phyloP scores from a whole-genome alignment of 2,329 filamentous ascomycete species.

The Kalmusia sp. region DNA sequence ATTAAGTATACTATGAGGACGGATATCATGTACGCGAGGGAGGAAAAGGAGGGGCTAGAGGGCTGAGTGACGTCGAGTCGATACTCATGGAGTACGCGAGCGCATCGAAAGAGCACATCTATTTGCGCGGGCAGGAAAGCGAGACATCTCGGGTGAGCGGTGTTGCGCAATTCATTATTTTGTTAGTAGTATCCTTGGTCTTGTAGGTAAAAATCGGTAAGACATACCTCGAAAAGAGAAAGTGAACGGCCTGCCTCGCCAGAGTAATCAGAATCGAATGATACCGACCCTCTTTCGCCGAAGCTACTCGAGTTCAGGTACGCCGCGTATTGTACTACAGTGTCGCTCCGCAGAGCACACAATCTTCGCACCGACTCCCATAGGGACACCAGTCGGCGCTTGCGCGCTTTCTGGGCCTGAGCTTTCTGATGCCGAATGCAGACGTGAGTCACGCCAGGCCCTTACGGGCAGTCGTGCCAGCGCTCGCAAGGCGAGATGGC shows the following conservation, averaged over 20 bases:
- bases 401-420: constrained; percentile 59
- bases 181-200: constrained; percentile 52
- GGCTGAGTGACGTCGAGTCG: too few species aligned
- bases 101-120: too few species aligned
- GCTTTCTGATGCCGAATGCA: constrained; percentile 92
- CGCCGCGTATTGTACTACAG: constrained; percentile 97
- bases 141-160: too few species aligned
- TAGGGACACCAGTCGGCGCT: constrained; percentile 61
- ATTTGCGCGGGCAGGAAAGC: too few species aligned
- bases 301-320: constrained; percentile 59
- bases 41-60: too few species aligned
- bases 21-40: constrained; percentile 58
- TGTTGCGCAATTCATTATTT: constrained; percentile 25
- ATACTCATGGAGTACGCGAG: too few species aligned
- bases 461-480: constrained; percentile 75
- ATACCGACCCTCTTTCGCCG: constrained; percentile 59
- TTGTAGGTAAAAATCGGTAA: background rate
- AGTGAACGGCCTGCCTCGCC: constrained; percentile 77
- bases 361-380: constrained; percentile 96
- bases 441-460: constrained; percentile 84
- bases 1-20: constrained; percentile 61
- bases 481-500: constrained; percentile 46
- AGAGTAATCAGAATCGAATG: constrained; percentile 96
- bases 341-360: constrained; percentile 75
- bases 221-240: constrained; percentile 60